Evolutionary conservation across 805 yeast species (phyloP).

Genomic region (Starmerella tilneyi): DNA sequence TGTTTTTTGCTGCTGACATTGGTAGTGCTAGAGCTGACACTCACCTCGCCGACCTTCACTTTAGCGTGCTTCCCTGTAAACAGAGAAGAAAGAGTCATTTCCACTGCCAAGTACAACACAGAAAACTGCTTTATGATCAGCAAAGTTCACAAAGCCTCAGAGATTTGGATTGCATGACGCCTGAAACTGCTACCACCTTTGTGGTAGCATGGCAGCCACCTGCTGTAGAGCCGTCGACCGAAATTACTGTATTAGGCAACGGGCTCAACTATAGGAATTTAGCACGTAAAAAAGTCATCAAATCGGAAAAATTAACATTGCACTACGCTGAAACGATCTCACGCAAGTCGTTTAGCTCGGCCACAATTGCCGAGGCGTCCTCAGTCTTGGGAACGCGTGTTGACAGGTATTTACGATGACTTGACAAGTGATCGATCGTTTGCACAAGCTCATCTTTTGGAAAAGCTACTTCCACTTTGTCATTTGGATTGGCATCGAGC

Average conservation of each 20-base stretch:
- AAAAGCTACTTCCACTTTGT: constrained; percentile 5
- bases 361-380: constrained; percentile 6
- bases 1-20: neutral
- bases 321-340: neutral
- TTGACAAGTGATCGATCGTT: constrained; percentile 58
- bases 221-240: neutral
- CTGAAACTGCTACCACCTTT: neutral
- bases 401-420: constrained; percentile 73
- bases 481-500: constrained; percentile 23
- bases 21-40: neutral
- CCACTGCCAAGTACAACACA: too few relatives aligned
- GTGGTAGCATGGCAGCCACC: neutral
- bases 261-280: too few relatives aligned
- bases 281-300: too few relatives aligned
- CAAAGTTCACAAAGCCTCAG: too few relatives aligned
- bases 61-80: too few relatives aligned
- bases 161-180: too few relatives aligned
- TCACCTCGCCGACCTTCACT: neutral
- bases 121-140: too few relatives aligned
- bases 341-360: constrained; percentile 11
- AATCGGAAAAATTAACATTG: too few relatives aligned
- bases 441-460: constrained; percentile 49
- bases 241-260: neutral
- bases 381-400: constrained; percentile 9
- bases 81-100: too few relatives aligned